phyloP scores from a whole-genome alignment of 352 stramenopile genomes.

The Phytophthora hybrid region DNA sequence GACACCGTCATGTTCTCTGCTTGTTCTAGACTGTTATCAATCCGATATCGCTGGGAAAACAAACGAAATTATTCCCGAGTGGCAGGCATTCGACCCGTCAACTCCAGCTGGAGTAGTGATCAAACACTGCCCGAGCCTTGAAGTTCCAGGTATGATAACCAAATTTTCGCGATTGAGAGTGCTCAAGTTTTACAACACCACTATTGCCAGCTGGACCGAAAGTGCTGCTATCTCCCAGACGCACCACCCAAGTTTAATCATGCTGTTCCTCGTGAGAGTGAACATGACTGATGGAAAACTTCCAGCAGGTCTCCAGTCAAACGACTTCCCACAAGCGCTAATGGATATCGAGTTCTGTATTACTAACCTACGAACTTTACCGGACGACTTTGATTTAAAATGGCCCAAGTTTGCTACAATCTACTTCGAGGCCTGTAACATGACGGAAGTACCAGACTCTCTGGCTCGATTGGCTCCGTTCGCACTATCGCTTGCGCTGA shows the following conservation, averaged over 20 bases:
- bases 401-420: constrained; percentile 38
- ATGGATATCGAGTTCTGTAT: constrained; percentile 43
- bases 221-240: constrained; percentile 34
- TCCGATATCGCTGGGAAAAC: background rate
- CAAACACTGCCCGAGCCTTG: constrained; percentile 37
- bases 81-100: constrained; percentile 25
- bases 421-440: constrained; percentile 16
- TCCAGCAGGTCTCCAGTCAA: constrained; percentile 34
- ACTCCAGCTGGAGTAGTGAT: constrained; percentile 32
- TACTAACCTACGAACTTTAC: constrained; percentile 45
- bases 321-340: constrained; percentile 41
- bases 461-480: constrained; percentile 19
- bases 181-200: constrained; percentile 49
- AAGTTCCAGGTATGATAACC: constrained; percentile 37
- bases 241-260: constrained; percentile 43
- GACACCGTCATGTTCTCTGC: constrained; percentile 35
- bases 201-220: constrained; percentile 34
- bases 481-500: constrained; percentile 18
- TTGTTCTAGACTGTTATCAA: constrained; percentile 37
- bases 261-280: constrained; percentile 45
- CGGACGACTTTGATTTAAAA: constrained; percentile 38
- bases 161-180: constrained; percentile 45
- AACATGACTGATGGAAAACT: constrained; percentile 40
- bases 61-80: constrained; percentile 9
- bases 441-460: constrained; percentile 13